Evolutionary conservation across 257 asterid genomes (phyloP), one percentile per base, ranked within the genome.

Genomic region (Solanum habrochaites): DNA sequence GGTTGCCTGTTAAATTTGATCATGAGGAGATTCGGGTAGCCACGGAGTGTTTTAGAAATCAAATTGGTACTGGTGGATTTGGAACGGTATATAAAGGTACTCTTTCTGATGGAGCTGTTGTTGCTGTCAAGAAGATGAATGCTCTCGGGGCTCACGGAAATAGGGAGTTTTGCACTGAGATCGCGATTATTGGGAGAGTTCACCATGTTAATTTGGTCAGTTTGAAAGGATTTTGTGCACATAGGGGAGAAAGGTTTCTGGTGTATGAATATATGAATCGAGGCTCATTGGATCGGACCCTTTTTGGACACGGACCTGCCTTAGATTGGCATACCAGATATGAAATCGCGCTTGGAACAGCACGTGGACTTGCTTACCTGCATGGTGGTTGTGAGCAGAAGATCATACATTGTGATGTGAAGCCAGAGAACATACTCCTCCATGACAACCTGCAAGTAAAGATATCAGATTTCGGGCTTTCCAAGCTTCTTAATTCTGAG

Each of bases 241-340:
- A 95, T 56, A 91, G 91, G 86, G 89, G 90, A 42, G 94, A 93
- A 83, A 69, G 94, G 88, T 83, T 94, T n/a, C 87, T 95, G 87
- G 94, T 95, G 13, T 95, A 95, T 27, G 98, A 95, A 91, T 95
- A 93, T 56, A 94, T 95, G 98, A 93, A 91, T 47, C 92, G 93
- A 3, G 94, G 98, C 56, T 94, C 98, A 10, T 92, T 95, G 81
- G 98, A 94, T 47, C 91, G 90, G 31, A 89, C 94, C 81, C 92
- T 95, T 40, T 95, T 94, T 27, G 93, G 97, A 4, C 85, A 37
- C 2, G 98, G 94, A 12, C 95, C 95, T 1, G 92, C 88, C 25
- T 85, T 95, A 83, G 96, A 94, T 62, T 95, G 98, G 98, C 89
- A 83, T 56, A 95, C 93, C 39, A 88, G 98, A 69, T 91, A 89